Base-by-base conservation (phyloP, 306 rosid genomes). In the Quercus bicolor region DNA sequence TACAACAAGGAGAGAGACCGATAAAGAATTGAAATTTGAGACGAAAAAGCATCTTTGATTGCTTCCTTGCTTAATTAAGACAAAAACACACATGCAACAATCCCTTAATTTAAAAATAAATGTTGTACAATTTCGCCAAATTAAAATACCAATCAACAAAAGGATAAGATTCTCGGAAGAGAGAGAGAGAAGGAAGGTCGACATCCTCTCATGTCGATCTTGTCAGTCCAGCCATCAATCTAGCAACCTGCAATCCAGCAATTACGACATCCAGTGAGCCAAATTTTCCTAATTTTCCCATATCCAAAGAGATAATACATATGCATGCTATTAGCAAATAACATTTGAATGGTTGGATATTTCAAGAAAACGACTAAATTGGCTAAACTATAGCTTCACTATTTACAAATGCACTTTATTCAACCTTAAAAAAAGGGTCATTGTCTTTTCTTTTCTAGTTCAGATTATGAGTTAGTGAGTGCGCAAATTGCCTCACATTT, bases 171-270 rank as follows among this genome's bases (percentile, higher is more conserved):
- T 66, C 37, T 18, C 23, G 55, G 57, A 76, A 78, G 55, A 54
- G 59, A 74, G 33, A 79, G 10, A 78, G 34, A 70, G 40, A 33
- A 68, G 12, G 75, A 59, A 24, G 74, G 73, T 88, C 92, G 91
- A 89, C 96, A 94, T 90, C 93, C 89, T 88, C 83, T 94, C 93
- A 88, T 89, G 97, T 87, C 97, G 85, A 82, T 74, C 87, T 83
- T 43, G 65, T 85, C 83, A 84, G 60, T 64, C 20, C 72, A 77
- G 24, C 72, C 62, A 34, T 79, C 80, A 78, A 40, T 75, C 80
- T 52, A 54, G 74, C 79, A 51, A 80, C 91, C 97, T 93, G 90
- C 88, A 84, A 61, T 77, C 28, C 73, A 78, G 40, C 37, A 26
- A 33, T 24, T 68, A 55, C 70, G 79, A 72, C 77, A 82, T 61